phyloP scores from a whole-genome alignment of 192 early-diverging fungal genomes.

The Coemansia sp. region DNA sequence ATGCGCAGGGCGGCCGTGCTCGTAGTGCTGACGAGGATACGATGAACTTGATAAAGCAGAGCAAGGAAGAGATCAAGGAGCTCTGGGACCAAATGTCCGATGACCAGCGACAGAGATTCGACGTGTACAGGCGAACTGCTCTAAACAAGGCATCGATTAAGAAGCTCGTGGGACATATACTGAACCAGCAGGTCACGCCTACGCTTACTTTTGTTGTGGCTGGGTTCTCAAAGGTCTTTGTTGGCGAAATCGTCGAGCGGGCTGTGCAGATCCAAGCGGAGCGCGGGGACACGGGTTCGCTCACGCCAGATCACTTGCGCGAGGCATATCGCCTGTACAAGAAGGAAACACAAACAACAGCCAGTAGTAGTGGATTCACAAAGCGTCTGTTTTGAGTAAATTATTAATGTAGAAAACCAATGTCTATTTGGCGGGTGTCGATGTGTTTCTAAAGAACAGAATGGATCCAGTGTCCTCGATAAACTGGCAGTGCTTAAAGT shows the following conservation, averaged over 20 bases:
- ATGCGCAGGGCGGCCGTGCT: background rate
- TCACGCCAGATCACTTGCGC: slow-evolving; percentile 81
- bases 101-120: slow-evolving; percentile 75
- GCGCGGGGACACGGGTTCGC: slow-evolving; percentile 63
- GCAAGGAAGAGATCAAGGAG: slow-evolving; percentile 42
- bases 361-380: slow-evolving; percentile 20
- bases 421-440: slow-evolving; percentile 19
- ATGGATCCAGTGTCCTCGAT: slow-evolving; percentile 90
- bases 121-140: slow-evolving; percentile 74
- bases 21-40: slow-evolving; percentile 7
- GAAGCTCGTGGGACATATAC: slow-evolving; percentile 63
- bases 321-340: slow-evolving; percentile 82
- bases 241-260: slow-evolving; percentile 85
- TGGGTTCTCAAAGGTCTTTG: slow-evolving; percentile 88
- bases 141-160: slow-evolving; percentile 76
- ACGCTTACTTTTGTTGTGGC: slow-evolving; percentile 80
- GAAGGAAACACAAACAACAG: slow-evolving; percentile 35
- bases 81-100: slow-evolving; percentile 53
- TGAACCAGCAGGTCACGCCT: slow-evolving; percentile 70
- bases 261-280: slow-evolving; percentile 80
- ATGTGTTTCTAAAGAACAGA: slow-evolving; percentile 60
- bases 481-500: slow-evolving; percentile 72
- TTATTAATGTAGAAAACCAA: slow-evolving; percentile 6
- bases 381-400: slow-evolving; percentile 35
- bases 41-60: slow-evolving; percentile 32